These are phyloP conservation scores for Metschnikowia koreensis DNA, from an alignment of 805 yeast species.

Conservation along the genomic window DNA sequence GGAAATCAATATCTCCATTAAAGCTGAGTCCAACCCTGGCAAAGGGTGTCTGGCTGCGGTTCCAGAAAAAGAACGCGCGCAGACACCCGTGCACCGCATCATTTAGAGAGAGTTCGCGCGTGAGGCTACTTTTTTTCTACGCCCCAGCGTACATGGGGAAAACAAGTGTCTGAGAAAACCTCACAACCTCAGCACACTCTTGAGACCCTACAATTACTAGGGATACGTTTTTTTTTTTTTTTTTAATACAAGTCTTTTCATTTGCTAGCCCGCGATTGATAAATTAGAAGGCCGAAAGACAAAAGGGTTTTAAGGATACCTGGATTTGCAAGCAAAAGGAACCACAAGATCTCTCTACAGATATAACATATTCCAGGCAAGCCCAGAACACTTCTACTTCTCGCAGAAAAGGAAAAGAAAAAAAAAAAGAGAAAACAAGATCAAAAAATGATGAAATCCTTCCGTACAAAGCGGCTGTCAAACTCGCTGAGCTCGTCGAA, in stretches of 20 bases:
- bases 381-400: too few relatives aligned
- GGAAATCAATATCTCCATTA: not conserved
- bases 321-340: too few relatives aligned
- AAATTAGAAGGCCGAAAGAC: too few relatives aligned
- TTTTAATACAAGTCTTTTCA: too few relatives aligned
- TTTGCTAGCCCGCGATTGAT: too few relatives aligned
- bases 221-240: too few relatives aligned
- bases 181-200: slow-evolving; percentile 1
- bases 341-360: too few relatives aligned
- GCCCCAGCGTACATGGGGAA: slow-evolving; percentile 1
- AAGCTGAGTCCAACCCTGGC: not conserved
- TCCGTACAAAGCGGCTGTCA: slow-evolving; percentile 43
- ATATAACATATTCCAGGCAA: too few relatives aligned
- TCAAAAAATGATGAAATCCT: slow-evolving; percentile 36
- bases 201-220: not conserved
- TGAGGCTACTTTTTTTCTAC: not conserved
- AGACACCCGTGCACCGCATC: slow-evolving; percentile 4
- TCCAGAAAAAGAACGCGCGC: not conserved
- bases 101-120: not conserved
- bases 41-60: not conserved
- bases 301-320: too few relatives aligned
- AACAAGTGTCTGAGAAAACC: slow-evolving; percentile 2
- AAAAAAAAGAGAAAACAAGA: not conserved
- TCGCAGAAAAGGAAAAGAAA: not conserved
- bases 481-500: slow-evolving; percentile 28